phyloP scores from a whole-genome alignment of 2,329 filamentous ascomycete species.

The Dactylellina sp. region DNA sequence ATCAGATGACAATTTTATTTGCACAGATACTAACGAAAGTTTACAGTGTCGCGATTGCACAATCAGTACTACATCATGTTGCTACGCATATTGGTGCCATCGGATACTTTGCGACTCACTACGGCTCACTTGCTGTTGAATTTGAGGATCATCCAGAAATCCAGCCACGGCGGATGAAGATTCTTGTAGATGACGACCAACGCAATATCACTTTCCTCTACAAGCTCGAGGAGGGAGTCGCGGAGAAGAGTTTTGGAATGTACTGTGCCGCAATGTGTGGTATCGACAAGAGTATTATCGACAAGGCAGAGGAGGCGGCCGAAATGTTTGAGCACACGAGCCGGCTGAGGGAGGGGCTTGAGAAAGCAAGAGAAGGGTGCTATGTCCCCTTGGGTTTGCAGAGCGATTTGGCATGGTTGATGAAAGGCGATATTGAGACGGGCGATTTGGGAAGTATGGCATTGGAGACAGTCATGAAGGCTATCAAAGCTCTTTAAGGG shows the following conservation, averaged over 20 bases:
- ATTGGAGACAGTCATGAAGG: conserved; percentile 71
- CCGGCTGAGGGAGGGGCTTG: conserved; percentile 85
- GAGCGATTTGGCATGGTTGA: conserved; percentile 84
- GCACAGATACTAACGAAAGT: conserved; percentile 24
- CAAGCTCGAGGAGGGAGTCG: conserved; percentile 90
- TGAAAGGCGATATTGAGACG: conserved; percentile 69
- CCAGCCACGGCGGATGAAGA: conserved; percentile 87
- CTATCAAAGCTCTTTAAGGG: conserved; percentile 71
- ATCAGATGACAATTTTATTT: neutral
- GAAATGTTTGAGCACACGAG: conserved; percentile 96
- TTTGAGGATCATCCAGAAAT: conserved; percentile 92
- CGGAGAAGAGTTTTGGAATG: conserved; percentile 98
- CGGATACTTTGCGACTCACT: conserved; percentile 98
- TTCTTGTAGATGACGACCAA: conserved; percentile 86
- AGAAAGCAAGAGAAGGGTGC: conserved; percentile 80
- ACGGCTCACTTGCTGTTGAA: conserved; percentile 91
- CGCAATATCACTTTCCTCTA: conserved; percentile 96
- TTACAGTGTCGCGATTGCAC: conserved; percentile 84
- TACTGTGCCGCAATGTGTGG: conserved; percentile 99
- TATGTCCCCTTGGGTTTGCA: conserved; percentile 86
- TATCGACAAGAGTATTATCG: conserved; percentile 83
- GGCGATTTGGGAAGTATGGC: conserved; percentile 65
- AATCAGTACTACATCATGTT: conserved; percentile 96
- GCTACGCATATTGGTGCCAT: conserved; percentile 92
- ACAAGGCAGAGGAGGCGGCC: conserved; percentile 87